Conservation (phyloP, 805 yeast genomes). For the Peterozyma toletana region DNA sequence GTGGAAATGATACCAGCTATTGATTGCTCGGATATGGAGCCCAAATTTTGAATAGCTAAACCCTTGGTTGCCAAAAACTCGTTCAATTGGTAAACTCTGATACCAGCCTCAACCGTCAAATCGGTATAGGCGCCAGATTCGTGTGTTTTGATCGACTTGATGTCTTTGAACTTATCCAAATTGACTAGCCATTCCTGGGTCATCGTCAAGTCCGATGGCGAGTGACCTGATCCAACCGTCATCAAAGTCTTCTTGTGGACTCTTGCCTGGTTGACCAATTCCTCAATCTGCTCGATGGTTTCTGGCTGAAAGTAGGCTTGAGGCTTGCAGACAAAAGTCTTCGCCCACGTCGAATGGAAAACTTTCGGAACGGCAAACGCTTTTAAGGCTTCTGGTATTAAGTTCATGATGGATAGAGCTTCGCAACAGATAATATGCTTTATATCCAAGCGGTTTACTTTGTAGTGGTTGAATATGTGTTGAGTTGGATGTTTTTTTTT, state of each 20-base stretch:
- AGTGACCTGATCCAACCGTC: constrained; percentile 90
- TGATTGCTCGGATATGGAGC: constrained; percentile 90
- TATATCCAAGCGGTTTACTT: neutral
- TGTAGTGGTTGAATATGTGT: too few species aligned
- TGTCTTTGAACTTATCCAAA: constrained; percentile 65
- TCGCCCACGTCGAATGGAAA: constrained; percentile 80
- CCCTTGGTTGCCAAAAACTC: constrained; percentile 54
- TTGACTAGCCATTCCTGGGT: constrained; percentile 84
- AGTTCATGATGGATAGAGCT: neutral
- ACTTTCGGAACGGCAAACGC: constrained; percentile 29
- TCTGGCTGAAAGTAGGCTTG: constrained; percentile 74
- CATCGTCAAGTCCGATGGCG: constrained; percentile 89
- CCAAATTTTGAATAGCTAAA: constrained; percentile 83
- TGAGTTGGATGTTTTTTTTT: too few species aligned
- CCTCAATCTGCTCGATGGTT: constrained; percentile 57
- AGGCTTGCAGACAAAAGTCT: constrained; percentile 74
- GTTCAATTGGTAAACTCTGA: constrained; percentile 69
- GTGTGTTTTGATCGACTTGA: constrained; percentile 39
- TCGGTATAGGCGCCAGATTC: constrained; percentile 69
- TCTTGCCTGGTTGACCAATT: constrained; percentile 62
- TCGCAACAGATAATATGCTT: neutral
- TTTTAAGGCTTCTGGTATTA: constrained; percentile 18
- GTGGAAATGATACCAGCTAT: constrained; percentile 95
- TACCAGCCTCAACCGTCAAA: constrained; percentile 92
- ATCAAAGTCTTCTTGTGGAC: constrained; percentile 55